phyloP scores from a whole-genome alignment of 1,284 basidiomycete genomes.

The Earliella scabrosa region DNA sequence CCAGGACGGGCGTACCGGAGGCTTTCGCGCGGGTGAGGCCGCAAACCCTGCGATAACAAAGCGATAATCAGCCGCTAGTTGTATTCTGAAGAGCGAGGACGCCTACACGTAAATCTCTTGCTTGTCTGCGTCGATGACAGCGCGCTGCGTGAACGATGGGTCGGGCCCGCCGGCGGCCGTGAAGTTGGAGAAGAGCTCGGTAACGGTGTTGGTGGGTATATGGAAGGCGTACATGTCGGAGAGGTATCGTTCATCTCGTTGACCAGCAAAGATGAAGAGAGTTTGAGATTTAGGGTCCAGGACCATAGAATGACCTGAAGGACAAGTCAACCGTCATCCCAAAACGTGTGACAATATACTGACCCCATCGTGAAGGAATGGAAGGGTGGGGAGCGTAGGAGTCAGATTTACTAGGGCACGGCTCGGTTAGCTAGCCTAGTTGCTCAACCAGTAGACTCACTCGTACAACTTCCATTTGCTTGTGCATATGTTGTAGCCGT shows the following conservation, averaged over 20 bases:
- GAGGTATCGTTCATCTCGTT: slow-evolving; percentile 64
- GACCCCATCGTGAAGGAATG: slow-evolving; percentile 67
- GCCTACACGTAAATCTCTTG: slow-evolving; percentile 77
- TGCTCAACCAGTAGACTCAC: slow-evolving; percentile 44
- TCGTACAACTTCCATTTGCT: slow-evolving; percentile 69
- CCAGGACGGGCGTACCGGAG: slow-evolving; percentile 47
- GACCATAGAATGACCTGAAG: slow-evolving; percentile 76
- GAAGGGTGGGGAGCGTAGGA: slow-evolving; percentile 18
- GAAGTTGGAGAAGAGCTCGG: slow-evolving; percentile 67
- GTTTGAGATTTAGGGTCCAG: slow-evolving; percentile 60
- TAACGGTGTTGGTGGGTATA: slow-evolving; percentile 58
- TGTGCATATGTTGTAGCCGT: slow-evolving; percentile 64
- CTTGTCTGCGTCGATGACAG: slow-evolving; percentile 63
- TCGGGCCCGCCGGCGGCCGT: slow-evolving; percentile 62
- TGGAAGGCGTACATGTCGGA: slow-evolving; percentile 79
- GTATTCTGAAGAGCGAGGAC: not conserved
- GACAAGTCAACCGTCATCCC: not conserved
- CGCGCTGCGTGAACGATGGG: slow-evolving; percentile 71
- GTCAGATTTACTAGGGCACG: slow-evolving; percentile 21
- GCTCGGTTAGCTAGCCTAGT: not conserved
- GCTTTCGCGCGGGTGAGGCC: slow-evolving; percentile 53
- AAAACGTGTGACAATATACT: slow-evolving; percentile 8
- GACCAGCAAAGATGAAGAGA: slow-evolving; percentile 74
- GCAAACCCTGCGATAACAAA: slow-evolving; percentile 51
- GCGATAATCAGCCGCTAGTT: not conserved